Conservation (phyloP, 202 grass and related monocot species). For the Carex arenaria region DNA sequence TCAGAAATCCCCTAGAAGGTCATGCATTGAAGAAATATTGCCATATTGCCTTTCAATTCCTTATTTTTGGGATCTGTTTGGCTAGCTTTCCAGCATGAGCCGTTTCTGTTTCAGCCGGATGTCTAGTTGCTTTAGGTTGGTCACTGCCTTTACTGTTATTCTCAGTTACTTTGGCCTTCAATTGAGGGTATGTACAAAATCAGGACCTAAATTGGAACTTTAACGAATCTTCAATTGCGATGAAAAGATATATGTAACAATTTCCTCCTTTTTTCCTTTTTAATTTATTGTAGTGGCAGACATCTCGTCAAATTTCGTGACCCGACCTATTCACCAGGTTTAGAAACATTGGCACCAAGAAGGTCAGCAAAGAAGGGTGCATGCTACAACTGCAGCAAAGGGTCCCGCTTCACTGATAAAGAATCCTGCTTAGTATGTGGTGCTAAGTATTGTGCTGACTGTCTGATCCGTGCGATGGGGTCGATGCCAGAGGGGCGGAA, state of each 20-base stretch:
- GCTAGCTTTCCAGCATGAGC: neutral
- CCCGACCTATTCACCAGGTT: constrained; percentile 26
- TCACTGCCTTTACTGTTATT: neutral
- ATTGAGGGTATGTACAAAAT: neutral
- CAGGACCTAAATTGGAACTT: neutral
- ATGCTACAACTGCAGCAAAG: constrained; percentile 69
- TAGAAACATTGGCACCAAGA: neutral
- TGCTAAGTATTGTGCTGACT: constrained; percentile 61
- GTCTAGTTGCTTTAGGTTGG: neutral
- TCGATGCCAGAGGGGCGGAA: constrained; percentile 96
- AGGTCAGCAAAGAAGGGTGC: constrained; percentile 30
- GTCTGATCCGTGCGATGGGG: constrained; percentile 71
- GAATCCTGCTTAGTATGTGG: constrained; percentile 71
- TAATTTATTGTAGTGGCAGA: neutral
- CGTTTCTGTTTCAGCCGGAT: neutral
- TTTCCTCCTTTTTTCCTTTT: neutral
- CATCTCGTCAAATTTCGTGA: constrained; percentile 7
- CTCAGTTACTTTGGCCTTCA: neutral
- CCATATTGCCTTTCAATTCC: neutral
- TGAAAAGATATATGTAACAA: neutral
- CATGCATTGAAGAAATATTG: neutral
- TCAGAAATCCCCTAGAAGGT: neutral
- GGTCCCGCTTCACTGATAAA: constrained; percentile 63
- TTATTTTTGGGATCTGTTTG: neutral
- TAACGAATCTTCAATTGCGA: neutral